Evolutionary conservation across 2,329 filamentous ascomycete species (phyloP).

Genomic region (Tolypocladium pustulatum): DNA sequence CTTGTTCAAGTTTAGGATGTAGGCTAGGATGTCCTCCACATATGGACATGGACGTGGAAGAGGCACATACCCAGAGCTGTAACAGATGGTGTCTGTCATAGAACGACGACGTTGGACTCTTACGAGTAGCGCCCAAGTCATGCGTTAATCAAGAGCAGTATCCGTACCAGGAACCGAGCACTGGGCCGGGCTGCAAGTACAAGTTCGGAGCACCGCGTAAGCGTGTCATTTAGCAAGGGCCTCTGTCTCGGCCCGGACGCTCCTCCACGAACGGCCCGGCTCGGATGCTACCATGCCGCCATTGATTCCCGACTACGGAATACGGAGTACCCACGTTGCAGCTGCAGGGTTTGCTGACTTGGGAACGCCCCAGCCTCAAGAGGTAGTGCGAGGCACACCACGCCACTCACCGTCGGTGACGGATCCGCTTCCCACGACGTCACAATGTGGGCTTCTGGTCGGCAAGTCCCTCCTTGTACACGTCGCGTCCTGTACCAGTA

Average conservation of each 20-base stretch:
- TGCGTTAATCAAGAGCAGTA: too few relatives aligned
- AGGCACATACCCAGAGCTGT: too few relatives aligned
- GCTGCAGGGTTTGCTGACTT: neutral
- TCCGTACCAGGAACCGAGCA: too few relatives aligned
- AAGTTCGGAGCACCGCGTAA: neutral
- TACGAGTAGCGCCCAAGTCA: too few relatives aligned
- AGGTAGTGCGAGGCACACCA: neutral
- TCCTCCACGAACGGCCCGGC: neutral
- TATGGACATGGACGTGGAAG: too few relatives aligned
- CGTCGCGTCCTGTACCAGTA: neutral
- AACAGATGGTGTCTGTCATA: neutral
- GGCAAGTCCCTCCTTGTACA: neutral
- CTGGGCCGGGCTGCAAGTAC: too few relatives aligned
- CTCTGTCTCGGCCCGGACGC: neutral
- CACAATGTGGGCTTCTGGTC: neutral
- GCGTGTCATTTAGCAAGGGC: neutral
- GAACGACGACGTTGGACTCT: neutral
- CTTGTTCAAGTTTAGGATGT: constrained; percentile 53
- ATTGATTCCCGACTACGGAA: neutral
- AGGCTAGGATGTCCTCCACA: neutral
- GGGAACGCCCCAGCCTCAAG: neutral
- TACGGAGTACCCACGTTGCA: neutral
- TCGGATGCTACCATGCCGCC: neutral
- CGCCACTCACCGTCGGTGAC: neutral
- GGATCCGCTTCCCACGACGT: neutral